Percentiles rank a stretch among this genome's conserved stretches.
Conservation (phyloP, 2,329 filamentous ascomycete species). For the Phoma sp. region DNA sequence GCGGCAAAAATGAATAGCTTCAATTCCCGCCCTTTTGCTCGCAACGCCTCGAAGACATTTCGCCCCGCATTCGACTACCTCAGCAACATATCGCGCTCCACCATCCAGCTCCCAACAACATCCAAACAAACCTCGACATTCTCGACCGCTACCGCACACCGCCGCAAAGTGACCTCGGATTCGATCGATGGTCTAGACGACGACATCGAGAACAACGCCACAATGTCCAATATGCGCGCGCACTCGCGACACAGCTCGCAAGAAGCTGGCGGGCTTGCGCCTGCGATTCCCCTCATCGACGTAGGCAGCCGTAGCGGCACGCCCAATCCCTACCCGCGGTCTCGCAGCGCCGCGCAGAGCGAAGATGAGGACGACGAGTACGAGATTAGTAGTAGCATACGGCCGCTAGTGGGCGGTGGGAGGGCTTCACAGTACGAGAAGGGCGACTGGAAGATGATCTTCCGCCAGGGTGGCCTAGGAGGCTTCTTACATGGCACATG, state of each 20-base stretch:
- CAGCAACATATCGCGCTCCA: slow-evolving; percentile 35
- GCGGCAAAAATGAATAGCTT: slow-evolving; percentile 41
- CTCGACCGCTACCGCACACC: slow-evolving; percentile 20
- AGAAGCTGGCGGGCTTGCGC: slow-evolving; percentile 42
- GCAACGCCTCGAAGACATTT: slow-evolving; percentile 39
- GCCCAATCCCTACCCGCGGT: slow-evolving; percentile 51
- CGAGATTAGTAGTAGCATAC: slow-evolving; percentile 45
- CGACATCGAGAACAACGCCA: slow-evolving; percentile 43
- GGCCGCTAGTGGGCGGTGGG: slow-evolving; percentile 45
- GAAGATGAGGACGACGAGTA: slow-evolving; percentile 56
- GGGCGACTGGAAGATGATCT: slow-evolving; percentile 39
- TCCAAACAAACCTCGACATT: slow-evolving; percentile 20
- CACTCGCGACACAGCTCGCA: slow-evolving; percentile 42
- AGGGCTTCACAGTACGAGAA: slow-evolving; percentile 15
- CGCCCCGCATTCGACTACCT: slow-evolving; percentile 46
- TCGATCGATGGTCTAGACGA: slow-evolving; percentile 49
- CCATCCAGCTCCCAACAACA: slow-evolving; percentile 23
- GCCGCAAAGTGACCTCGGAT: slow-evolving; percentile 42
- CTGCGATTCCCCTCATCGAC: slow-evolving; percentile 53
- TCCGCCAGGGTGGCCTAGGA: slow-evolving; percentile 54
- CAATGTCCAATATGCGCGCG: slow-evolving; percentile 35
- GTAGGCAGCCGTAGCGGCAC: slow-evolving; percentile 48
- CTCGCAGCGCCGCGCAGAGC: slow-evolving; percentile 50
- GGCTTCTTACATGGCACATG: slow-evolving; percentile 56
- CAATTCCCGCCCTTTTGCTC: slow-evolving; percentile 41